Conservation (phyloP, 257 asterid genomes). For the Forsythia suspensa region DNA sequence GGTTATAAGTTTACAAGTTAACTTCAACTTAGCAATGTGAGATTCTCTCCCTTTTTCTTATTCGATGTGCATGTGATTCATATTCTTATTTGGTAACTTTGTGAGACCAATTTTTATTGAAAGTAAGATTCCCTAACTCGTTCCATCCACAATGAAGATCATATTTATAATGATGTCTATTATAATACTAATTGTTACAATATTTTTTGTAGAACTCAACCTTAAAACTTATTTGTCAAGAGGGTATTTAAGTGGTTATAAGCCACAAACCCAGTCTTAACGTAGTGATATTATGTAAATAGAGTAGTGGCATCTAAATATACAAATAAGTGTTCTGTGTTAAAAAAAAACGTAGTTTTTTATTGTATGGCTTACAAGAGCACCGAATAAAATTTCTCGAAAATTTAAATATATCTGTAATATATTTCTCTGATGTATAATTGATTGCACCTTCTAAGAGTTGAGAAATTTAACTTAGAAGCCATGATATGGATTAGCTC, state of each 20-base stretch:
- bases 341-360: background rate
- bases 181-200: background rate
- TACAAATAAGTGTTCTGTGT: background rate
- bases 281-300: background rate
- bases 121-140: background rate
- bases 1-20: background rate
- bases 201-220: background rate
- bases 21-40: too few relatives aligned
- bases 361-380: background rate
- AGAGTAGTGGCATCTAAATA: background rate
- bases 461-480: slow-evolving; percentile 8
- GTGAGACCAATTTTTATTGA: background rate
- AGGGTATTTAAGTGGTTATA: background rate
- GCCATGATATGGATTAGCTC: background rate
- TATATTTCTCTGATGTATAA: background rate
- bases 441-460: slow-evolving; percentile 27
- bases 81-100: too few relatives aligned
- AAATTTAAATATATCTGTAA: background rate
- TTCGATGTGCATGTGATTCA: too few relatives aligned
- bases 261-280: background rate
- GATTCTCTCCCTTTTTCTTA: too few relatives aligned
- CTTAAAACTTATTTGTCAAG: background rate
- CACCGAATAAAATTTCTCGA: too few relatives aligned
- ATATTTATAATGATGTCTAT: too few relatives aligned
- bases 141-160: background rate